Evolutionary conservation across 1,284 basidiomycete species (phyloP).

Genomic region (Hypsizygus ulmarius): DNA sequence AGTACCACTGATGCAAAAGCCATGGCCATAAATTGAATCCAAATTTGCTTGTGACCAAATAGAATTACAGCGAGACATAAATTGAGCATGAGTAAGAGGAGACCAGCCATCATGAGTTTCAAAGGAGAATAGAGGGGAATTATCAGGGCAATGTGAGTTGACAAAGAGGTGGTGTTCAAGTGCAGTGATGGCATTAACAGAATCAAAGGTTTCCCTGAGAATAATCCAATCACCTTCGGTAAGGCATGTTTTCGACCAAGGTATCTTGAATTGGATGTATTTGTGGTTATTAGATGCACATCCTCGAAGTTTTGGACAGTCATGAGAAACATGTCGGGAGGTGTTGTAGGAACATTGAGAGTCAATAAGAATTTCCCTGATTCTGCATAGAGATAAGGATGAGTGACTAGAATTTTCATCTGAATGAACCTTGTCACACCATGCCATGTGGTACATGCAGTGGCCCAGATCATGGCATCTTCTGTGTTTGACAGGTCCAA

Average conservation of each 20-base stretch:
- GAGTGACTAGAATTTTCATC: no score
- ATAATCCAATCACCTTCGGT: conserved; percentile 17
- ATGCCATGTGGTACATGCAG: no score
- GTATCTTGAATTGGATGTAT: conserved; percentile 16
- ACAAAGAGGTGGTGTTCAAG: conserved; percentile 21
- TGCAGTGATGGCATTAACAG: conserved; percentile 10
- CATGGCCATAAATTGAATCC: not conserved
- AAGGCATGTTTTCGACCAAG: conserved; percentile 27
- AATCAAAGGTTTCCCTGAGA: conserved; percentile 5
- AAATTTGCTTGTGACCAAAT: not conserved
- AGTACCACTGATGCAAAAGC: not conserved
- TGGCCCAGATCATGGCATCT: conserved; percentile 18
- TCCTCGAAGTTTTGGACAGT: no score
- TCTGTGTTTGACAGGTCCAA: conserved; percentile 4
- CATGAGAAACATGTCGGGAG: no score
- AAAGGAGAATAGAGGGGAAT: no score
- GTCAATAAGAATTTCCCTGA: no score
- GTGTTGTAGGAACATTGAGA: conserved; percentile 7
- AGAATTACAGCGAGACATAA: not conserved
- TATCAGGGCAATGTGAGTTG: no score
- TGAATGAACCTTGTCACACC: no score
- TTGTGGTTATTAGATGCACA: no score
- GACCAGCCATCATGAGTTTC: no score
- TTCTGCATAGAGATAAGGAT: no score
- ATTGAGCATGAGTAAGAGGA: not conserved